phyloP scores from a whole-genome alignment of 257 asterid species.

The Eucommia ulmoides region DNA sequence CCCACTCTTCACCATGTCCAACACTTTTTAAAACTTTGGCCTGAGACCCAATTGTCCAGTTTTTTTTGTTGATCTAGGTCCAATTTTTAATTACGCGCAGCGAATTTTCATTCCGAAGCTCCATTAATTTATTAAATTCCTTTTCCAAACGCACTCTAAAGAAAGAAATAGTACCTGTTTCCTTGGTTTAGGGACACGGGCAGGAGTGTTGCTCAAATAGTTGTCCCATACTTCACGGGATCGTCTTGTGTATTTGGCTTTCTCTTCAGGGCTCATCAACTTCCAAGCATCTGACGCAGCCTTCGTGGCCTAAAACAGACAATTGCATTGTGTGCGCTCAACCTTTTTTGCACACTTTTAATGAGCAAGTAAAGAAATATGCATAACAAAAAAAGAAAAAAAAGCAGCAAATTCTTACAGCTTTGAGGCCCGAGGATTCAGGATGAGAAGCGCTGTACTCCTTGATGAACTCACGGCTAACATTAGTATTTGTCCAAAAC shows the following conservation, averaged over 20 bases:
- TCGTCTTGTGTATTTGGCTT: conserved; percentile 81
- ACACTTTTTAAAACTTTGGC: neutral
- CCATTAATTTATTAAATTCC: neutral
- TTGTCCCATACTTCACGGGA: conserved; percentile 97
- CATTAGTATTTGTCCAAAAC: conserved; percentile 8
- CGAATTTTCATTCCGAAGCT: too few species aligned
- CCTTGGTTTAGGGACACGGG: conserved; percentile 77
- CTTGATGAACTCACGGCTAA: conserved; percentile 88
- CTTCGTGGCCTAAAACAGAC: conserved; percentile 69
- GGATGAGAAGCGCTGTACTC: conserved; percentile 95
- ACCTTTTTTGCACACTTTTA: neutral
- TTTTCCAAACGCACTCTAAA: neutral
- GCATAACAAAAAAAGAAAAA: conserved; percentile 8
- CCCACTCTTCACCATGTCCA: neutral
- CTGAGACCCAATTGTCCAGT: neutral
- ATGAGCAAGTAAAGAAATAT: too few species aligned
- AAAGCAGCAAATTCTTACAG: conserved; percentile 31
- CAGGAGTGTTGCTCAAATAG: conserved; percentile 68
- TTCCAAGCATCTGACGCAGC: conserved; percentile 99
- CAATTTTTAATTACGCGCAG: too few species aligned
- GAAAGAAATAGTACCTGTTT: conserved; percentile 46
- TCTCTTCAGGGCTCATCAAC: conserved; percentile 79
- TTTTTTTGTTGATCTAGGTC: neutral
- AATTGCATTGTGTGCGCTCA: neutral
- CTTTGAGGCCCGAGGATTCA: conserved; percentile 89